These are phyloP conservation scores for Euphorbia peplus DNA, from an alignment of 345 rosid genomes.

Conservation along the genomic window DNA sequence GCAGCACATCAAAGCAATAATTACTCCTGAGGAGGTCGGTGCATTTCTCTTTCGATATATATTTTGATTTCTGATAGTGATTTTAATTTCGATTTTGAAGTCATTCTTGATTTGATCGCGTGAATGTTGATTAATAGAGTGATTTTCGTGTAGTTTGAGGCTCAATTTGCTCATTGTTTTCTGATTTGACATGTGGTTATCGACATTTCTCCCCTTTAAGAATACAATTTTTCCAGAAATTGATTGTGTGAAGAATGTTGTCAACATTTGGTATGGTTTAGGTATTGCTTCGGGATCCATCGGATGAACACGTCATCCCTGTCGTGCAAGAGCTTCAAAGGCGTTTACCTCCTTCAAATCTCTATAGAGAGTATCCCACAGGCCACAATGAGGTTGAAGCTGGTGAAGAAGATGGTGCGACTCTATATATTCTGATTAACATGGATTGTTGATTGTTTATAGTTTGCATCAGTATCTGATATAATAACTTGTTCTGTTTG, in stretches of 20 bases:
- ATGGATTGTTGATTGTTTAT: neutral
- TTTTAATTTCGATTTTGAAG: neutral
- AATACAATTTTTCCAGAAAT: neutral
- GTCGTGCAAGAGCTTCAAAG: slow-evolving; percentile 88
- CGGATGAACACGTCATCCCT: slow-evolving; percentile 75
- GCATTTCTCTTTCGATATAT: neutral
- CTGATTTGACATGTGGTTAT: neutral
- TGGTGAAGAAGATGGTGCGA: slow-evolving; percentile 90
- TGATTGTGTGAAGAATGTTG: neutral
- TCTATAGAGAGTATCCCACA: too few species aligned
- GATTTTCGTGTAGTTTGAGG: neutral
- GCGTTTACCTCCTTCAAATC: slow-evolving; percentile 51
- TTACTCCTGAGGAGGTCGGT: slow-evolving; percentile 89
- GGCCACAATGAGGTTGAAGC: too few species aligned
- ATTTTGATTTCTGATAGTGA: neutral
- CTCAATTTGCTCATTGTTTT: too few species aligned
- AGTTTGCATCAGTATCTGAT: too few species aligned
- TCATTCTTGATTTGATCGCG: neutral
- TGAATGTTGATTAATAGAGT: neutral
- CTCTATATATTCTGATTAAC: neutral
- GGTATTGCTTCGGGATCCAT: slow-evolving; percentile 89
- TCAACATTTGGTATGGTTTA: slow-evolving; percentile 20
- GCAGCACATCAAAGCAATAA: slow-evolving; percentile 97
- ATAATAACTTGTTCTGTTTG: slow-evolving; percentile 5
- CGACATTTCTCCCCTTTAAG: neutral